These are phyloP conservation scores for Domatiomyces globalis DNA, from an alignment of 2,329 filamentous ascomycete genomes.

Conservation along the genomic window DNA sequence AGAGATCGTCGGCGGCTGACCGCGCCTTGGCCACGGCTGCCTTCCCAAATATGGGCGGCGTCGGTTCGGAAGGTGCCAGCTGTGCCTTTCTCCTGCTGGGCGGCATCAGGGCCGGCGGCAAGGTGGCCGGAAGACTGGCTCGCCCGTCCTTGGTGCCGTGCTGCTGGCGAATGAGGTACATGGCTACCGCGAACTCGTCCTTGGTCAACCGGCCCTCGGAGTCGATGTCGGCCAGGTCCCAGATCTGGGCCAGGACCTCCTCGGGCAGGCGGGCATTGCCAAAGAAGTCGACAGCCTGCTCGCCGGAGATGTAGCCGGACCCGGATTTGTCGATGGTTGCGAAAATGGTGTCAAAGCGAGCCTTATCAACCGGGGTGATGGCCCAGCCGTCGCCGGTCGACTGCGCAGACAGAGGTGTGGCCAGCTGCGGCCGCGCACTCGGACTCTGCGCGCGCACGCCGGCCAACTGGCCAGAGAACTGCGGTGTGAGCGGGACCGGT, in stretches of 20 bases:
- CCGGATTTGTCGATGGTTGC: slow-evolving; percentile 65
- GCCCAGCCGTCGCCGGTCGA: slow-evolving; percentile 59
- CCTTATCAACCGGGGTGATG: slow-evolving; percentile 69
- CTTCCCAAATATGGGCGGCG: slow-evolving; percentile 31
- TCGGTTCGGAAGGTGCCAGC: slow-evolving; percentile 27
- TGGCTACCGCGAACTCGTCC: slow-evolving; percentile 92
- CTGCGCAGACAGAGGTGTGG: slow-evolving; percentile 36
- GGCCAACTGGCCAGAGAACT: slow-evolving; percentile 29
- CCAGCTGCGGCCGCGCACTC: slow-evolving; percentile 41
- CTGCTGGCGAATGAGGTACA: slow-evolving; percentile 91
- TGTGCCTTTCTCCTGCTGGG: slow-evolving; percentile 58
- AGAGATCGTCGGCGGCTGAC: slow-evolving; percentile 83
- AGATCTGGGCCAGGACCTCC: slow-evolving; percentile 81
- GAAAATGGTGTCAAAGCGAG: slow-evolving; percentile 76
- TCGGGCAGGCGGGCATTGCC: slow-evolving; percentile 82
- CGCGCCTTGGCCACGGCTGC: slow-evolving; percentile 39
- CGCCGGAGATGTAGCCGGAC: slow-evolving; percentile 75
- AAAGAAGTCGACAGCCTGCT: slow-evolving; percentile 88
- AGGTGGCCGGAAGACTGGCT: slow-evolving; percentile 52
- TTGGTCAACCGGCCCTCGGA: slow-evolving; percentile 71
- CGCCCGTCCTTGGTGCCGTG: slow-evolving; percentile 52
- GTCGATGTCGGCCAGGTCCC: slow-evolving; percentile 91
- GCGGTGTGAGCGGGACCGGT: slow-evolving; percentile 39
- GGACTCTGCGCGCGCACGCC: slow-evolving; percentile 44
- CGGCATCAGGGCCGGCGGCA: slow-evolving; percentile 71